phyloP scores from a whole-genome alignment of 1,139 yeast species.

The Kazachstania sp. region DNA sequence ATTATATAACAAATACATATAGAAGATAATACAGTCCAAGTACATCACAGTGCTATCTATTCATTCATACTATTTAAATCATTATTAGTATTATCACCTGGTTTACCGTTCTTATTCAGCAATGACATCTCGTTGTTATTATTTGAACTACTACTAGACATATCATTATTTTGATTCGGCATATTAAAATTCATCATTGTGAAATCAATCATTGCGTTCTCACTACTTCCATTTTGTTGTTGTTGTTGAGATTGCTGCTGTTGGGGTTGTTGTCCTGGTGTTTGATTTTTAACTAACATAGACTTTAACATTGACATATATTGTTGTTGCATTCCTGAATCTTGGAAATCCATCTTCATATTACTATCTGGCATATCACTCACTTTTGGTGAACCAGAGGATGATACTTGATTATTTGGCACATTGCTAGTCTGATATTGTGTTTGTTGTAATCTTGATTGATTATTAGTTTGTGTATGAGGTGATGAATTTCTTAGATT shows the following conservation, averaged over 20 bases:
- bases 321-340: slow-evolving; percentile 6
- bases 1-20: not conserved
- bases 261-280: not conserved
- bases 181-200: not conserved
- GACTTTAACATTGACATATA: slow-evolving; percentile 5
- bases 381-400: not conserved
- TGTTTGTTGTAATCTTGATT: not conserved
- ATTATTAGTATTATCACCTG: not conserved
- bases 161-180: not conserved
- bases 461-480: not conserved
- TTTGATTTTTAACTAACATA: slow-evolving; percentile 1
- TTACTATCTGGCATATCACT: not conserved
- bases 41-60: not conserved
- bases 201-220: not conserved
- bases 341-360: slow-evolving; percentile 1
- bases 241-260: not conserved
- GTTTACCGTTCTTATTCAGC: not conserved
- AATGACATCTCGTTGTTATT: not conserved
- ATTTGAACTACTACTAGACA: not conserved
- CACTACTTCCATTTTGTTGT: not conserved
- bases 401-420: not conserved
- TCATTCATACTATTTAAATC: not conserved
- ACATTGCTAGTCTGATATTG: not conserved
- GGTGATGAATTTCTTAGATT: not conserved
- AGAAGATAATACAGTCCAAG: not conserved